Evolutionary conservation across 2,329 filamentous ascomycete species (phyloP), one percentile per base, ranked within the genome.

Genomic region (Penicillium sclerotiorum): DNA sequence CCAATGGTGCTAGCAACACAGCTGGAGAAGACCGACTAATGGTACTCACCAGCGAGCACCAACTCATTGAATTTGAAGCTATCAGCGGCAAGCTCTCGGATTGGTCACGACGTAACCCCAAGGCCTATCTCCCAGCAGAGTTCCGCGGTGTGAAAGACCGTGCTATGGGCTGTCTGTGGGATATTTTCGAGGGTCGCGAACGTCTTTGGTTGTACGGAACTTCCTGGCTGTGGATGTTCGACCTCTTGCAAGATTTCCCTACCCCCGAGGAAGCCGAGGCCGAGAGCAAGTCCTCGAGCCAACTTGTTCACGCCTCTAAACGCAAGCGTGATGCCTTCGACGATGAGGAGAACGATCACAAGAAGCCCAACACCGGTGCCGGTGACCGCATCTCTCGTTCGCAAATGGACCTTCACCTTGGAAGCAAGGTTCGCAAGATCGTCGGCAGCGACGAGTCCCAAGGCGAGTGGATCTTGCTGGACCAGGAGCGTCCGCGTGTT

Each of bases 211-310:
- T 97, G 17, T 96, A 95, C 64, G 92, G 93, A 6, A 82, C 84
- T 33, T 86, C 83, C 1, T 97, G 91, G 80, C 72, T 99, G 20
- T 91, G 89, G 74, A 97, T 97, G 92, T 83, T 99, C 52, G 91
- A 97, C 68, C 75, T 95, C 23, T 82, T 82, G 17, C 81, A 82
- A 62, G 87, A 96, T 67, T 80, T 94, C 41, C 67, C 73, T 1
- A 66, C 71, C 8, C 62, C 69, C 3, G 70, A 68, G 20, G 65
- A 65, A 23, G 53, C 58, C 6, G 53, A 52, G 33, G 59, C 57
- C 9, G 58, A 66, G 32, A 53, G 52, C 23, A 58, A 64, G 38
- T 50, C 50, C 21, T 53, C 57, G 8, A 50, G 40, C 22, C 55
- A 65, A 39, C 46, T 61, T 25, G 55, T 52, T 39, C 62, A 63